phyloP scores from a whole-genome alignment of 805 yeast species.

The Ogataea angusta region DNA sequence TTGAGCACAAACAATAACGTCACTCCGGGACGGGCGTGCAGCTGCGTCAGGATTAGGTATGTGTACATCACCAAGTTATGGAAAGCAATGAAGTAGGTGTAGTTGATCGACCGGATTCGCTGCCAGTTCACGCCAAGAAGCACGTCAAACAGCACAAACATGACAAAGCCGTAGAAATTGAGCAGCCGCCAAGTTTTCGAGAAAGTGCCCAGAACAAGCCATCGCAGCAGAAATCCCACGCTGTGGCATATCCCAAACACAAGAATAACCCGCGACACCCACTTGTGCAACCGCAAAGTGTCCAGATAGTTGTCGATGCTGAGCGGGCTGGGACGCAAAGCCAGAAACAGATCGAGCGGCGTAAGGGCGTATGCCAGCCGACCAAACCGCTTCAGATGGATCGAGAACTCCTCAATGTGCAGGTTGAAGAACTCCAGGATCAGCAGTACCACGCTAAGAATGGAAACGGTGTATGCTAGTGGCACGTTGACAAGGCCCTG shows the following conservation, averaged over 20 bases:
- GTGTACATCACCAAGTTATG: conserved; percentile 53
- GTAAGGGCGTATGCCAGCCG: conserved; percentile 56
- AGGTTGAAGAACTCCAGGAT: conserved; percentile 36
- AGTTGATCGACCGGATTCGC: conserved; percentile 46
- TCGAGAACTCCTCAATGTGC: conserved; percentile 32
- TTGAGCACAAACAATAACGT: conserved; percentile 32
- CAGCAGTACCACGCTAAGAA: conserved; percentile 32
- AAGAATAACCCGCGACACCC: conserved; percentile 62
- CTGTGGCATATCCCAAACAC: conserved; percentile 47
- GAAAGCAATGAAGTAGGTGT: conserved; percentile 50
- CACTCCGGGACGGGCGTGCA: conserved; percentile 75
- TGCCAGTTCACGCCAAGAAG: conserved; percentile 46
- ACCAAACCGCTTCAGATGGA: conserved; percentile 55
- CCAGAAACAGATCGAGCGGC: conserved; percentile 55
- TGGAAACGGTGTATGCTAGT: conserved; percentile 20
- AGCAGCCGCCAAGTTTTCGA: conserved; percentile 35
- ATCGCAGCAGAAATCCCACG: conserved; percentile 47
- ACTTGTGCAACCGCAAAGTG: conserved; percentile 58
- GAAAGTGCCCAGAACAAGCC: conserved; percentile 39
- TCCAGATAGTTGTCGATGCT: conserved; percentile 50
- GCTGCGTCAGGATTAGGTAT: conserved; percentile 42
- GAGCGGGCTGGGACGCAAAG: conserved; percentile 53
- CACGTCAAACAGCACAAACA: conserved; percentile 34
- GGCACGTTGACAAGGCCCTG: conserved; percentile 35
- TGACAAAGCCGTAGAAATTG: conserved; percentile 54